Percentiles rank a stretch among this genome's conserved stretches.
phyloP scores from a whole-genome alignment of 352 stramenopile genomes.

The Saprolegnia diclina region DNA sequence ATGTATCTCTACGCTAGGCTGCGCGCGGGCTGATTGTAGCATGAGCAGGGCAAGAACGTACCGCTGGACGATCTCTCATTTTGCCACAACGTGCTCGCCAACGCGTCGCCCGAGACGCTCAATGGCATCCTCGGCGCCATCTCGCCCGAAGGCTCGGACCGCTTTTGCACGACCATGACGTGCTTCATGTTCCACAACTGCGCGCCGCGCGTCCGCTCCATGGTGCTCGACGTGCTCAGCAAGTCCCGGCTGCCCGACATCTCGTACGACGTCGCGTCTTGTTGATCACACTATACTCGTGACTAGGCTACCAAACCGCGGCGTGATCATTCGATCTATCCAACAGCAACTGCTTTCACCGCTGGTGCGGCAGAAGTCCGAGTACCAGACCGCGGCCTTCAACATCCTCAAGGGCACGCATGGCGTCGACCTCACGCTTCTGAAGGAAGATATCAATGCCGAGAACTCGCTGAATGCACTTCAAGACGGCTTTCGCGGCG shows the following conservation, averaged over 20 bases:
- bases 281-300: not conserved
- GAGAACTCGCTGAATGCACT: constrained; percentile 51
- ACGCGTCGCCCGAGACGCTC: constrained; percentile 50
- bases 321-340: constrained; percentile 71
- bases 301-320: constrained; percentile 55
- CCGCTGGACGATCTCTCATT: constrained; percentile 2
- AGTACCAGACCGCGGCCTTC: constrained; percentile 58
- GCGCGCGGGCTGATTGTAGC: not conserved
- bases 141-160: constrained; percentile 61
- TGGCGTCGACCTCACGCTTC: constrained; percentile 56
- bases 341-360: constrained; percentile 69
- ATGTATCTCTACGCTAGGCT: constrained; percentile 24
- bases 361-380: constrained; percentile 55
- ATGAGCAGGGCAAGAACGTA: constrained; percentile 13
- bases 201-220: constrained; percentile 47
- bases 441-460: constrained; percentile 76
- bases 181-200: constrained; percentile 80
- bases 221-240: constrained; percentile 73
- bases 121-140: constrained; percentile 75
- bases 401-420: constrained; percentile 66
- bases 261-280: constrained; percentile 28
- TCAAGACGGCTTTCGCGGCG: constrained; percentile 36
- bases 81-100: constrained; percentile 67
- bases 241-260: constrained; percentile 59
- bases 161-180: constrained; percentile 78